Evolutionary conservation across 768 basidiomycete genomes (phyloP).

Genomic region (Sarcomyxa edulis): DNA sequence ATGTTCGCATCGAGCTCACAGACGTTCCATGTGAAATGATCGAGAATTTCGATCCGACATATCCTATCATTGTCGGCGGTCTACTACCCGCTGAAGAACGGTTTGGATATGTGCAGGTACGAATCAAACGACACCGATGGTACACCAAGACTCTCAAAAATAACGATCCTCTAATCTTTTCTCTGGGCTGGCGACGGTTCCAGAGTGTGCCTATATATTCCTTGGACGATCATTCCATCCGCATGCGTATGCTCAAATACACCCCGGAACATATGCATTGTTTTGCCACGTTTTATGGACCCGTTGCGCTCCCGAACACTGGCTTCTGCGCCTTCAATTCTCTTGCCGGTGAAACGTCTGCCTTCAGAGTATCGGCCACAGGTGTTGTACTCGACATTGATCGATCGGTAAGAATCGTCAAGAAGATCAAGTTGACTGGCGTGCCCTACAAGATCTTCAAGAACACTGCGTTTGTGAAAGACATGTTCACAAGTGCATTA

Average conservation of each 20-base stretch:
- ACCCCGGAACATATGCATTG: slow-evolving; percentile 99
- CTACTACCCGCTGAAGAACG: slow-evolving; percentile 85
- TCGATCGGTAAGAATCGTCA: slow-evolving; percentile 90
- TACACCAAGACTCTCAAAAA: slow-evolving; percentile 87
- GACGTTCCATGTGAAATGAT: slow-evolving; percentile 89
- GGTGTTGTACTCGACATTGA: slow-evolving; percentile 95
- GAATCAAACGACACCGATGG: slow-evolving; percentile 97
- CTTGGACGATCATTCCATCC: slow-evolving; percentile 94
- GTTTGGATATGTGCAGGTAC: slow-evolving; percentile 91
- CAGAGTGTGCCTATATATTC: slow-evolving; percentile 94
- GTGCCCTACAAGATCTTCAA: slow-evolving; percentile 97
- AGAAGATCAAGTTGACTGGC: slow-evolving; percentile 96
- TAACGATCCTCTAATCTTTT: slow-evolving; percentile 94
- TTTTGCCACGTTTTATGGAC: slow-evolving; percentile 96
- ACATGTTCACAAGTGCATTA: slow-evolving; percentile 91
- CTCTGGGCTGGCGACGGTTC: slow-evolving; percentile 97
- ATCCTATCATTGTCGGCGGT: slow-evolving; percentile 90
- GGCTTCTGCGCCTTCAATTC: slow-evolving; percentile 98
- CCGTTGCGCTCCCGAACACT: slow-evolving; percentile 86
- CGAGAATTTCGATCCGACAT: slow-evolving; percentile 87
- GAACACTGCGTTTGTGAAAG: slow-evolving; percentile 96
- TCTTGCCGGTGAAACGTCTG: slow-evolving; percentile 54
- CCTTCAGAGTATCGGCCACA: slow-evolving; percentile 88
- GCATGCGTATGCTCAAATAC: slow-evolving; percentile 99
- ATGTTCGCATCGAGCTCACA: slow-evolving; percentile 86